phyloP scores from a whole-genome alignment of 805 yeast species.

The Saccharomycopsis babjevae region DNA sequence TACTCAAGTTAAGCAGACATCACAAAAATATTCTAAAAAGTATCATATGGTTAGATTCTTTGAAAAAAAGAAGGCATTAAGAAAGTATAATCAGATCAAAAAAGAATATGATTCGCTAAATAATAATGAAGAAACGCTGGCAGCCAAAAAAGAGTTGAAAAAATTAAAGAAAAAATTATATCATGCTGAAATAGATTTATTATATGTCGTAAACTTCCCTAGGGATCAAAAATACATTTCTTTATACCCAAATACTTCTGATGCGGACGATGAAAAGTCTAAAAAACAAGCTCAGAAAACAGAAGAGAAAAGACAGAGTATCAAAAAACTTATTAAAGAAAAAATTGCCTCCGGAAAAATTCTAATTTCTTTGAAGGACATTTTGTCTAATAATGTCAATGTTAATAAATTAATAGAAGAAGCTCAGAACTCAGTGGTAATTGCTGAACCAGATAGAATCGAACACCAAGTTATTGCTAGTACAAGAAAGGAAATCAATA shows the following conservation, averaged over 20 bases:
- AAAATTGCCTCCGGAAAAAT: constrained; percentile 44
- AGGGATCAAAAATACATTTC: constrained; percentile 71
- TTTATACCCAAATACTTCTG: constrained; percentile 45
- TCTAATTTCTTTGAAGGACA: constrained; percentile 45
- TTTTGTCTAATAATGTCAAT: constrained; percentile 27
- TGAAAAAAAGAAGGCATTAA: constrained; percentile 75
- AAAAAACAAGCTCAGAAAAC: constrained; percentile 33
- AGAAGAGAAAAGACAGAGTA: constrained; percentile 34
- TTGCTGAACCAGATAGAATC: constrained; percentile 14
- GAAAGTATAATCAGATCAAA: constrained; percentile 46
- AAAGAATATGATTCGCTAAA: constrained; percentile 25
- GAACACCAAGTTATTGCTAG: constrained; percentile 13
- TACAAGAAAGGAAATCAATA: constrained; percentile 19
- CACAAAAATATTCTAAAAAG: constrained; percentile 49
- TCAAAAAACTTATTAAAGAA: constrained; percentile 42
- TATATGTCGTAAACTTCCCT: constrained; percentile 72
- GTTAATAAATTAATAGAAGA: constrained; percentile 10
- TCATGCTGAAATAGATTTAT: constrained; percentile 58
- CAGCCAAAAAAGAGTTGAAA: constrained; percentile 23
- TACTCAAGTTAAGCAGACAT: constrained; percentile 35
- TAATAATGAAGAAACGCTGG: constrained; percentile 14
- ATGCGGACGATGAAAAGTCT: constrained; percentile 25
- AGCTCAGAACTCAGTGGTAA: constrained; percentile 10
- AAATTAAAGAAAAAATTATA: constrained; percentile 39
- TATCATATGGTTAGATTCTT: constrained; percentile 93